These are phyloP conservation scores for Galerina marginata DNA, from an alignment of 768 basidiomycete genomes.

Conservation along the genomic window DNA sequence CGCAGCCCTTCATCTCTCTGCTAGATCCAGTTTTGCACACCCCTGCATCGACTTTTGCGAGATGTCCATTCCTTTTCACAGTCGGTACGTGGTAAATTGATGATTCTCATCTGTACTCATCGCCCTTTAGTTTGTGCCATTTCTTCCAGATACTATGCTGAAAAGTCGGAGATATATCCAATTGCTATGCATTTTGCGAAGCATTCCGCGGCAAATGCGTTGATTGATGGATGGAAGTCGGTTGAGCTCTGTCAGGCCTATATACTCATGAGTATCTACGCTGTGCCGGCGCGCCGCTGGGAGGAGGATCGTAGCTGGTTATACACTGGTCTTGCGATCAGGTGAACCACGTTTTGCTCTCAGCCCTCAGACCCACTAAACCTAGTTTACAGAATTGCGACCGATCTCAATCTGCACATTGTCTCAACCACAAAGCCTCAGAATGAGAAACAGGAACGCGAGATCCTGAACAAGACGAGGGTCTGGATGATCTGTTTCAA, in stretches of 20 bases:
- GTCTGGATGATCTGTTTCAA: slow-evolving; percentile 93
- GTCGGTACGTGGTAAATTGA: slow-evolving; percentile 59
- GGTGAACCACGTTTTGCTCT: slow-evolving; percentile 40
- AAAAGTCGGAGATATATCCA: slow-evolving; percentile 84
- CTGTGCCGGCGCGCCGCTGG: slow-evolving; percentile 81
- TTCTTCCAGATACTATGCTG: slow-evolving; percentile 78
- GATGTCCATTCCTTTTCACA: slow-evolving; percentile 91
- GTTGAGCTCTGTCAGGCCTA: slow-evolving; percentile 93
- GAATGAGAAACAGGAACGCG: slow-evolving; percentile 78
- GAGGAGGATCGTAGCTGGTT: slow-evolving; percentile 92
- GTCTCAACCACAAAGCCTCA: slow-evolving; percentile 63
- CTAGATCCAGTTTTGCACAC: slow-evolving; percentile 86
- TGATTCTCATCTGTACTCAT: neutral
- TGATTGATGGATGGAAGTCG: slow-evolving; percentile 83
- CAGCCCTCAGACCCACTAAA: neutral
- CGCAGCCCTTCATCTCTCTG: slow-evolving; percentile 70
- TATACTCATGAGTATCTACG: slow-evolving; percentile 83
- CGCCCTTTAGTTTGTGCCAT: slow-evolving; percentile 74
- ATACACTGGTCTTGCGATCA: slow-evolving; percentile 86
- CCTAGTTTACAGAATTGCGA: slow-evolving; percentile 66
- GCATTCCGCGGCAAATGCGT: slow-evolving; percentile 77
- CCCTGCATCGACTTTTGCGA: slow-evolving; percentile 74
- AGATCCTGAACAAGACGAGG: slow-evolving; percentile 83
- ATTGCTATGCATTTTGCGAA: slow-evolving; percentile 91
- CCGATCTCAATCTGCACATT: slow-evolving; percentile 86